Evolutionary conservation across 2,329 filamentous ascomycete genomes (phyloP).

Genomic region (Thelonectria olida): DNA sequence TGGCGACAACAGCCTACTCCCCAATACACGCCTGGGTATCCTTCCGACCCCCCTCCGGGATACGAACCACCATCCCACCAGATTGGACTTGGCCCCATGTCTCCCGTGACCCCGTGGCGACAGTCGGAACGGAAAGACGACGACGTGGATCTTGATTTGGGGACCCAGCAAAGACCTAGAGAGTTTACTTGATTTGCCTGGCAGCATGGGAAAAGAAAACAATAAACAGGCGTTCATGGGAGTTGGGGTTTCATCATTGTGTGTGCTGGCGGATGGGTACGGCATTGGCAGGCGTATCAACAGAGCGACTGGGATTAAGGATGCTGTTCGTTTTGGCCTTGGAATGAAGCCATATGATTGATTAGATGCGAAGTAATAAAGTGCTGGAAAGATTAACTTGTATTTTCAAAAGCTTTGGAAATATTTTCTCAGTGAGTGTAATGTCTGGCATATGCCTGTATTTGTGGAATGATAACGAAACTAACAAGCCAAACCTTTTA

Average conservation of each 20-base stretch:
- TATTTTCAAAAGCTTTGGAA: too few relatives aligned
- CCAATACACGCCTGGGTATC: constrained; percentile 29
- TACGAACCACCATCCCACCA: constrained; percentile 46
- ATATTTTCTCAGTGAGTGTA: too few relatives aligned
- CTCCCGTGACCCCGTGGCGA: constrained; percentile 42
- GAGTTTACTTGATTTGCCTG: constrained; percentile 42
- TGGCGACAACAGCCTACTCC: constrained; percentile 40
- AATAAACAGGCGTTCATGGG: constrained; percentile 36
- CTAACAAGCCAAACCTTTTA: neutral
- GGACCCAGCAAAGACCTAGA: constrained; percentile 43
- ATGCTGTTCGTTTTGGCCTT: neutral
- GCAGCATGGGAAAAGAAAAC: neutral
- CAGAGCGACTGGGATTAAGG: neutral
- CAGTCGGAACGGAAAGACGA: constrained; percentile 38
- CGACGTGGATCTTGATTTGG: constrained; percentile 44
- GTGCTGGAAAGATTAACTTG: too few relatives aligned
- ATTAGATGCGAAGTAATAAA: constrained; percentile 2
- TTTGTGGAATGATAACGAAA: neutral
- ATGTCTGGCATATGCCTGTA: too few relatives aligned
- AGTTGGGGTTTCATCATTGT: constrained; percentile 1
- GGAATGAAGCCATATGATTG: neutral
- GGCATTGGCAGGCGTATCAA: constrained; percentile 1
- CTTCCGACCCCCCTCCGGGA: constrained; percentile 44
- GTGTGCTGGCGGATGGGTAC: neutral
- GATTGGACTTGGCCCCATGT: constrained; percentile 40